These are phyloP conservation scores for Debaryomyces udenii DNA, from an alignment of 1,139 yeast genomes.

Conservation along the genomic window DNA sequence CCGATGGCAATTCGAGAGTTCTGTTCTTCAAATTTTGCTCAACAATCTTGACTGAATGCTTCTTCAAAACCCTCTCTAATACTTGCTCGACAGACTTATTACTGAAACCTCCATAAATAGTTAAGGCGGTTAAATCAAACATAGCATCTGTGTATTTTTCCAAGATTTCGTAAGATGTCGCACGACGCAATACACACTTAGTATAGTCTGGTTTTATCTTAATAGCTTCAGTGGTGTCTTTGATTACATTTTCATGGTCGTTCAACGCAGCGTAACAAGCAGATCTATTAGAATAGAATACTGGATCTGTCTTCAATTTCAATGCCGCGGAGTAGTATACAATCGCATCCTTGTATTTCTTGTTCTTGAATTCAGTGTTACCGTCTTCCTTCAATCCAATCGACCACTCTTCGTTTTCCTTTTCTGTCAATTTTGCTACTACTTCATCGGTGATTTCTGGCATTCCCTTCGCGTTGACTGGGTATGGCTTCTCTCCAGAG, in stretches of 20 bases:
- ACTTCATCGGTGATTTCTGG: slow-evolving; percentile 56
- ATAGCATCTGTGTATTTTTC: slow-evolving; percentile 83
- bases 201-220: slow-evolving; percentile 85
- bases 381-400: slow-evolving; percentile 86
- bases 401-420: slow-evolving; percentile 71
- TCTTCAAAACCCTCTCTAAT: slow-evolving; percentile 84
- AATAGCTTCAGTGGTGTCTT: slow-evolving; percentile 85
- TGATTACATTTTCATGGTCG: slow-evolving; percentile 79
- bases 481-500: slow-evolving; percentile 33
- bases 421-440: slow-evolving; percentile 49
- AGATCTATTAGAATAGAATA: slow-evolving; percentile 90
- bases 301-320: slow-evolving; percentile 74
- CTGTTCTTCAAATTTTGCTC: slow-evolving; percentile 58
- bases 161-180: slow-evolving; percentile 82
- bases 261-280: slow-evolving; percentile 90
- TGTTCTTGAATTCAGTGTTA: slow-evolving; percentile 72
- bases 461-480: slow-evolving; percentile 55
- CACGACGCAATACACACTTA: slow-evolving; percentile 80
- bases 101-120: slow-evolving; percentile 75
- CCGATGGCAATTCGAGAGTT: slow-evolving; percentile 72
- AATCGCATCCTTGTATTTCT: slow-evolving; percentile 73
- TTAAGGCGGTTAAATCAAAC: slow-evolving; percentile 86
- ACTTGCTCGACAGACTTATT: slow-evolving; percentile 78
- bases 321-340: slow-evolving; percentile 79
- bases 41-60: slow-evolving; percentile 70